Evolutionary conservation across 1,139 yeast genomes (phyloP).

Genomic region (Hansenula lynferdii): DNA sequence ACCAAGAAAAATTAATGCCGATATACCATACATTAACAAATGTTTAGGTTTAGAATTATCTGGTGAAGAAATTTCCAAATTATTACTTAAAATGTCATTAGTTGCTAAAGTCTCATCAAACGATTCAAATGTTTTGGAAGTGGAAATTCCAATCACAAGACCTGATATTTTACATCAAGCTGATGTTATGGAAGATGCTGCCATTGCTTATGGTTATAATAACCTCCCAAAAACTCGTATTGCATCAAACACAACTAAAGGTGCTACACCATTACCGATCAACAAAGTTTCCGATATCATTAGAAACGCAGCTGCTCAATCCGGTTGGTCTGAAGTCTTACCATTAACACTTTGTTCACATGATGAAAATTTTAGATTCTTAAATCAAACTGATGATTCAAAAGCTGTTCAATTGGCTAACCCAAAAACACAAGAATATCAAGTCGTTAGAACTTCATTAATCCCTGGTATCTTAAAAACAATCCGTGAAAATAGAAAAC

Average conservation of each 20-base stretch:
- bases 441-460: conserved; percentile 93
- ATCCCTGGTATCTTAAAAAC: conserved; percentile 95
- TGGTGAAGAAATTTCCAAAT: conserved; percentile 60
- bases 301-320: conserved; percentile 87
- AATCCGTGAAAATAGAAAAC: conserved; percentile 93
- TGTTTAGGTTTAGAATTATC: conserved; percentile 77
- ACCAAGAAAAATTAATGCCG: conserved; percentile 69
- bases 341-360: conserved; percentile 95
- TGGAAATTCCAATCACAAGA: conserved; percentile 85
- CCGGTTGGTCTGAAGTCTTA: conserved; percentile 95
- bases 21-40: conserved; percentile 83
- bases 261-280: conserved; percentile 82
- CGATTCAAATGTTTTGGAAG: conserved; percentile 55
- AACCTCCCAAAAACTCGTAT: conserved; percentile 82
- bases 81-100: conserved; percentile 80
- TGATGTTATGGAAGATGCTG: conserved; percentile 99
- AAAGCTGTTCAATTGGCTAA: conserved; percentile 87
- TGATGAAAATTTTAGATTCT: conserved; percentile 90
- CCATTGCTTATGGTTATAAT: conserved; percentile 93
- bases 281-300: conserved; percentile 89
- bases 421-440: conserved; percentile 96
- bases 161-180: conserved; percentile 96
- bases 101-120: conserved; percentile 49
- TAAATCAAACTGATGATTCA: conserved; percentile 72
- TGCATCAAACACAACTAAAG: conserved; percentile 67